phyloP scores from a whole-genome alignment of 306 rosid species.

The Begonia fuchsioides region DNA sequence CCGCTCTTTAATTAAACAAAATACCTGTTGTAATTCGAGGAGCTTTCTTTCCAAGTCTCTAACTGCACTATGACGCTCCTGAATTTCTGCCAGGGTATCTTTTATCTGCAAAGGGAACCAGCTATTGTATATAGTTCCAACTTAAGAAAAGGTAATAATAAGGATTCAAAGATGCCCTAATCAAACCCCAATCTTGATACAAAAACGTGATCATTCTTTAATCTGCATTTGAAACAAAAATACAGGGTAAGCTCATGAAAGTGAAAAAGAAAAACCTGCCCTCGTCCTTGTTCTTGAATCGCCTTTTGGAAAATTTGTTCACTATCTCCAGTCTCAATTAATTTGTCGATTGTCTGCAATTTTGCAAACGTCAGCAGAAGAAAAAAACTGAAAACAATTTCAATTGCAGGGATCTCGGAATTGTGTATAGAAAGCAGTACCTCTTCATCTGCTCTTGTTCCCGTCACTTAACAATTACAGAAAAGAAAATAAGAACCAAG shows the following conservation, averaged over 20 bases:
- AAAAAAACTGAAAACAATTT: background rate
- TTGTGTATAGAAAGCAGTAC: conserved; percentile 12
- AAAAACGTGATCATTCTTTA: too few species aligned
- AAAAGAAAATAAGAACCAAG: conserved; percentile 5
- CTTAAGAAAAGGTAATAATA: background rate
- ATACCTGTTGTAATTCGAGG: conserved; percentile 82
- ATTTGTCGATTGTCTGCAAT: conserved; percentile 84
- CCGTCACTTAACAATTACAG: conserved; percentile 56
- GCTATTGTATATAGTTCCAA: background rate
- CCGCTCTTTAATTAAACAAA: conserved; percentile 4
- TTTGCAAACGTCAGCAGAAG: background rate
- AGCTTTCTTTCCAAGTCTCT: conserved; percentile 84
- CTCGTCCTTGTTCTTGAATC: conserved; percentile 91
- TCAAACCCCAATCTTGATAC: too few species aligned
- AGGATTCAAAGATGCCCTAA: too few species aligned
- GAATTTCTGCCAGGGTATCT: conserved; percentile 91
- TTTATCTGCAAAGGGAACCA: conserved; percentile 38
- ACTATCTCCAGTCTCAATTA: conserved; percentile 91
- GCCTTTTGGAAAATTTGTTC: conserved; percentile 95
- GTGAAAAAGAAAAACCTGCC: conserved; percentile 43
- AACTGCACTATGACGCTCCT: conserved; percentile 87
- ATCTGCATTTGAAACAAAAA: background rate
- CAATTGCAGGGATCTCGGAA: background rate
- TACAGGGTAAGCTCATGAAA: conserved; percentile 2
- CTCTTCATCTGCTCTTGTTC: conserved; percentile 82